Conservation (phyloP, 331 rosid species). For the Acacia pycnantha region DNA sequence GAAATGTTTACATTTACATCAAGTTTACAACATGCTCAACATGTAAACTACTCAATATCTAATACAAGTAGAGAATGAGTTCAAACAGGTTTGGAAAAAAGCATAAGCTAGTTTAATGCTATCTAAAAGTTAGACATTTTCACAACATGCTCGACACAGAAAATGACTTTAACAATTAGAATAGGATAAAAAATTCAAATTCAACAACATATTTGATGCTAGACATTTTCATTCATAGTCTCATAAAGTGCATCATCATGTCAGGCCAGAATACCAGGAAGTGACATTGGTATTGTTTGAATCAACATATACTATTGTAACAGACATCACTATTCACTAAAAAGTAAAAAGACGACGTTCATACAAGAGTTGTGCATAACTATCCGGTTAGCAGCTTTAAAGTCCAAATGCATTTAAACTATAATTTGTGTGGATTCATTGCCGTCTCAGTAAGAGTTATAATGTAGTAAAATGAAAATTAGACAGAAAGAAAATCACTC, state of each 20-base stretch:
- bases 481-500: constrained; percentile 66
- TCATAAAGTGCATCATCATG: constrained; percentile 20
- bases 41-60: neutral
- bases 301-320: constrained; percentile 1
- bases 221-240: constrained; percentile 13
- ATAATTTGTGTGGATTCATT: neutral
- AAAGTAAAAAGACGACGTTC: neutral
- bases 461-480: neutral
- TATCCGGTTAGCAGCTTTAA: neutral
- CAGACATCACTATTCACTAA: constrained; percentile 16
- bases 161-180: neutral
- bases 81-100: neutral
- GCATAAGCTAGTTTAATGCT: neutral
- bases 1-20: neutral
- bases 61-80: neutral
- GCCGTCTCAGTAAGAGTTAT: constrained; percentile 1
- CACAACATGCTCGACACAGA: too few species aligned
- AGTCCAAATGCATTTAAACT: neutral
- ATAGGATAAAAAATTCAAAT: neutral
- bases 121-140: neutral
- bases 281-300: neutral
- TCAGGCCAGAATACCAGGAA: neutral
- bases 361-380: neutral
- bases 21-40: neutral
- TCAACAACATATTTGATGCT: neutral